Percentiles rank a stretch among this genome's conserved stretches.
Conservation (phyloP, 345 rosid species). For the Syzygium grande region DNA sequence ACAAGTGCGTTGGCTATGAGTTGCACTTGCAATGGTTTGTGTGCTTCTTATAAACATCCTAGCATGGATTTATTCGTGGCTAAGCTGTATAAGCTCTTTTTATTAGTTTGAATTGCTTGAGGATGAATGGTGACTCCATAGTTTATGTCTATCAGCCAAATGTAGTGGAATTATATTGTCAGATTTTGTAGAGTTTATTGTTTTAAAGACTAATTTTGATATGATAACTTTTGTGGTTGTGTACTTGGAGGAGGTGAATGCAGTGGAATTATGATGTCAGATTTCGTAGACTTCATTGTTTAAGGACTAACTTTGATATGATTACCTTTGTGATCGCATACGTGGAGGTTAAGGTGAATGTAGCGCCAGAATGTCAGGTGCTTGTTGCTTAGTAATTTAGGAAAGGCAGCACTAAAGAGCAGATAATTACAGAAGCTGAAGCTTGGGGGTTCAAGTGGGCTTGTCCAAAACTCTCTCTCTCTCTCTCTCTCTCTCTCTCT, state of each 20-base stretch:
- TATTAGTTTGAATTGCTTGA: not conserved
- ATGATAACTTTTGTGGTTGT: not conserved
- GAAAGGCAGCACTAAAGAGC: not conserved
- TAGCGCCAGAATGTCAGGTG: not conserved
- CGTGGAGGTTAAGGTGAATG: not conserved
- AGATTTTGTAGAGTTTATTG: not conserved
- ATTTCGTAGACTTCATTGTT: not conserved
- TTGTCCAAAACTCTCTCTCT: not conserved
- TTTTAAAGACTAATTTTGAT: not conserved
- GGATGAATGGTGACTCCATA: not conserved
- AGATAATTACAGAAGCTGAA: not conserved
- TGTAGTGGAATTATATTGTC: not conserved
- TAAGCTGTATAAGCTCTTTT: not conserved
- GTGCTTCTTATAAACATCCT: not conserved
- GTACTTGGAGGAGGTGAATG: not conserved
- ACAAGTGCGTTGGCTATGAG: not conserved
- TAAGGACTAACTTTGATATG: not conserved
- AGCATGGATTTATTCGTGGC: not conserved
- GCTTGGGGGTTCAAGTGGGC: not conserved
- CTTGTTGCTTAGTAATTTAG: not conserved
- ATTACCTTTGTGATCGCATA: not conserved
- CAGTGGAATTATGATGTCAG: not conserved
- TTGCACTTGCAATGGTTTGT: not conserved
- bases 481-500: not conserved
- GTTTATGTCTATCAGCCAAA: not conserved